A percentile compares a stretch with the other conserved stretches of the same genome.
These are phyloP conservation scores for Erythrobasidium yunnanense DNA, from an alignment of 768 basidiomycete species.

Conservation along the genomic window DNA sequence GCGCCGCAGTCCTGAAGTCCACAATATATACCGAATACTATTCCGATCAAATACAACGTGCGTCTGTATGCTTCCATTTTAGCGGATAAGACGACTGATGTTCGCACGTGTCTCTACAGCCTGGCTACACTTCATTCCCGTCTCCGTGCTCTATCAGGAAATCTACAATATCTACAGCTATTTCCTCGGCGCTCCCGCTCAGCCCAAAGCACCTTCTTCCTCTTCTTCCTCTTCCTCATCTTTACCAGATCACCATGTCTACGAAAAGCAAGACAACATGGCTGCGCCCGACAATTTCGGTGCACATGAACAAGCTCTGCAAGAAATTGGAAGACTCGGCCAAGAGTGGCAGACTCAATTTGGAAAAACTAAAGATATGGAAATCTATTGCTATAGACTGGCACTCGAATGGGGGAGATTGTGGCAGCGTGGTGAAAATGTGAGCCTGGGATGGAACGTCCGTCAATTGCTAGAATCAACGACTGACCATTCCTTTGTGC, in stretches of 20 bases:
- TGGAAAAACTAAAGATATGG: constrained; percentile 26
- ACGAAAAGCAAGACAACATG: background rate
- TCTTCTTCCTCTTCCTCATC: background rate
- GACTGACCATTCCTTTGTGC: background rate
- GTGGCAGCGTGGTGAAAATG: constrained; percentile 14
- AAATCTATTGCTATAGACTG: constrained; percentile 21
- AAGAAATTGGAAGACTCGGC: constrained; percentile 1
- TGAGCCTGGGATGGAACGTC: no score
- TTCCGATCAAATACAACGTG: constrained; percentile 21
- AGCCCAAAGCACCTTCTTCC: background rate
- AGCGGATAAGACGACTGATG: background rate
- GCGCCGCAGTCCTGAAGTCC: constrained; percentile 18
- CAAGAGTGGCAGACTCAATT: constrained; percentile 23
- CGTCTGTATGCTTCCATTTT: background rate
- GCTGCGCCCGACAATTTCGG: constrained; percentile 12
- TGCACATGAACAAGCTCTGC: constrained; percentile 2
- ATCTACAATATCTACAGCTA: constrained; percentile 30
- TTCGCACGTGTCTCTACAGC: background rate
- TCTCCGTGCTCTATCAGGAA: constrained; percentile 14
- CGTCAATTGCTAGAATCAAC: no score
- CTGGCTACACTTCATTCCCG: constrained; percentile 25
- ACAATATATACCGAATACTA: constrained; percentile 27
- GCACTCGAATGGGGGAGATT: constrained; percentile 18
- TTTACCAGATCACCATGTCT: background rate
- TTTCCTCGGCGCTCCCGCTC: constrained; percentile 20